Evolutionary conservation across 139 green algal genomes (phyloP), one percentile per base, ranked within the genome.

Genomic region (Marvania coccoides): DNA sequence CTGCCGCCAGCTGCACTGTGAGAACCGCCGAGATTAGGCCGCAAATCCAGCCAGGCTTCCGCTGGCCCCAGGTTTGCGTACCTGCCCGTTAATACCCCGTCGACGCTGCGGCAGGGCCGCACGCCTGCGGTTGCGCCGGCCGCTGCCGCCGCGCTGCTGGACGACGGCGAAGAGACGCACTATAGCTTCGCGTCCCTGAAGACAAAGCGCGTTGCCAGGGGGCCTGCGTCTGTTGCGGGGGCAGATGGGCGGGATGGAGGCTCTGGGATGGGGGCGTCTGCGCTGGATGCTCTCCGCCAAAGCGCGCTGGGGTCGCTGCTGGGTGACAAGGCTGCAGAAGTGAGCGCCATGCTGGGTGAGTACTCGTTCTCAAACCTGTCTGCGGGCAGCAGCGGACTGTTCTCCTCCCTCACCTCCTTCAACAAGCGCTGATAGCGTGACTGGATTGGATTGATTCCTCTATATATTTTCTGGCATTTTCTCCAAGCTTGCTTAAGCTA

Each of bases 21-120:
- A n/a, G n/a, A n/a, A n/a, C n/a, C n/a, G n/a, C n/a, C n/a, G n/a
- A n/a, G n/a, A n/a, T n/a, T n/a, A n/a, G n/a, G n/a, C n/a, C n/a
- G n/a, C n/a, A n/a, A n/a, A n/a, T n/a, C n/a, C n/a, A n/a, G n/a
- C n/a, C n/a, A n/a, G 38, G 62, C 91, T n/a, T 70, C 85, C 0
- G 71, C 83, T 2, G 82, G 75, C 5, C 53, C 80, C 19, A 80
- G 90, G 15, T 96, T 96, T 65, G 75, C 87, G 8, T 96, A 96
- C 79, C 78, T 96, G 42, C 90, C 90, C 39, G 91, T 96, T 57
- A 87, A 83, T 13, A 80, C 76, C 0, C 85, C 83, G 1, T 51
- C 69, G 1, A 39, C 65, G 14, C 40, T 74, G 56, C 72, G 66
- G 2, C 7, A 8, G 15, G 45, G 29, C 1, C 36, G 37, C 29